Evolutionary conservation across 345 rosid genomes (phyloP), one percentile per base, ranked within the genome.

Genomic region (Microcos paniculata): DNA sequence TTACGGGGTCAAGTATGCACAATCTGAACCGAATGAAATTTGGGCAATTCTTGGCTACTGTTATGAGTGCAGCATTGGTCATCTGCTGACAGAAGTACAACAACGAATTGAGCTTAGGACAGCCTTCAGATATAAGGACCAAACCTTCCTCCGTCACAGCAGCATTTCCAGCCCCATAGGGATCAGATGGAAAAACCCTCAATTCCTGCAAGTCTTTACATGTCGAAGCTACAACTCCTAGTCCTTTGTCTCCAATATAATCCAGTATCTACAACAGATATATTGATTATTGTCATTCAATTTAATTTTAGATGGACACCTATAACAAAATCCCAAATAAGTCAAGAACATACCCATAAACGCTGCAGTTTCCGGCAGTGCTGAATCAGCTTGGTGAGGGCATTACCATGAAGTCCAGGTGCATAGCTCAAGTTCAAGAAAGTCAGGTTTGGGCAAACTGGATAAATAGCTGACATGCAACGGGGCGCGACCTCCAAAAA

Each of bases 41-140:
- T 3, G 91, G 92, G 77, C 93, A 86, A 87, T 93, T 92, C 83
- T 84, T 90, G 11, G 98, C 96, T 31, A 92, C 92, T 7, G 94
- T 86, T 21, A 85, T 90, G 57, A 96, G 95, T 33, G 99, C 99
- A 13, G 87, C 92, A 75, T 96, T 96, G 18, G 98, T 93, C 98
- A 96, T 96, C 82, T 92, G 99, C 84, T 88, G 82, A 83, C 99
- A 96, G 85, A 96, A 96, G 82, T 96, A 96, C 1, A 96, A 86
- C 74, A 96, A 74, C 1, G 98, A 96, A 57, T 90, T 84, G 30
- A 96, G 97, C 80, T 90, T 93, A 1, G 83, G 89, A 78, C 99
- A 96, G 40, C 99, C 99, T 16, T 73, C 82, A 0, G 99, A 92
- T 46, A 96, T 82, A 1, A 98, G 97, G 0, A 96, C 95, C 73